Evolutionary conservation across 495 filamentous ascomycete species (phyloP), one percentile per base, ranked within the genome.

Genomic region (Penicillium atrosanguineum): DNA sequence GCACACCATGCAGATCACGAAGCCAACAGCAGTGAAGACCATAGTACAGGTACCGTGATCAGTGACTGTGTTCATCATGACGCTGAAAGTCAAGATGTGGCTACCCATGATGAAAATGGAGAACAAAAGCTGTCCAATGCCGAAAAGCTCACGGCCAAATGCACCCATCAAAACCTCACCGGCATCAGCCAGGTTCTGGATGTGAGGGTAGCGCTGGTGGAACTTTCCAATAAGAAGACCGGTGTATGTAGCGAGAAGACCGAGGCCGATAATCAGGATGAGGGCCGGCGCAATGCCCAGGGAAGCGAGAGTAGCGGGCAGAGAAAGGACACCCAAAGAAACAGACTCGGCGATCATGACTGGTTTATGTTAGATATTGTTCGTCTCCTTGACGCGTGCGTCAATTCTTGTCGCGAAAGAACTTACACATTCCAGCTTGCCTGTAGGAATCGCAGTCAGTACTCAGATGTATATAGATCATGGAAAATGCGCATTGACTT

Each of bases 161-260:
- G 59, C 70, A 5, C 87, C 87, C 63, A 84, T 75, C 40, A 91
- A 73, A 50, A 93, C 69, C 21, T 81, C 68, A n/a, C 85, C 85
- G 1, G 82, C 87, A 58, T 94, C 88, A n/a, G 83, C 84, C 60
- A 90, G 84, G 67, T 83, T 83, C 58, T 83, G 72, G n/a, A 91
- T 80, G 15, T 83, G 71, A 4, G 66, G 66, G 29, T 74, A 72
- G 11, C 57, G 59, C 25, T 58, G 50, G n/a, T 60, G 59, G 55
- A 72, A 68, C 44, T 71, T 66, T 16, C 52, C 61, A 34, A 74
- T 67, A 1, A 68, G 56, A 50, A 68, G 71, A 34, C 64, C 68
- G 15, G 69, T 67, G 38, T 72, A 72, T 1, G 85, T 85, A 38
- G 88, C 83, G 11, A 89, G 51, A n/a, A 88, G 53, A 20, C 87